phyloP scores from a whole-genome alignment of 2,329 filamentous ascomycete genomes.

The Diaporthe citrichinensis region DNA sequence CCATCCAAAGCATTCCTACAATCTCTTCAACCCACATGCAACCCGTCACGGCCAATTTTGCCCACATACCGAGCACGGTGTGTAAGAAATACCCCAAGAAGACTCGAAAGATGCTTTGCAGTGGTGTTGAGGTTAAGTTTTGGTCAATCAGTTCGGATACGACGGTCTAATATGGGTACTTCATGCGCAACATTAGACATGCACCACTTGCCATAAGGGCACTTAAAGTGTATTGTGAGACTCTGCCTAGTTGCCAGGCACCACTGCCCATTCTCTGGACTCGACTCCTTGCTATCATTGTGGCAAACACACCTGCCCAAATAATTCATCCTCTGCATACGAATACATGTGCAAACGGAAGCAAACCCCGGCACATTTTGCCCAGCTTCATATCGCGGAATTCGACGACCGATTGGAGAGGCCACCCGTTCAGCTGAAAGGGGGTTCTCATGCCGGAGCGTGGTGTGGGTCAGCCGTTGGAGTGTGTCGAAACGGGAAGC shows the following conservation, averaged over 20 bases:
- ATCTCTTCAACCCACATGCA: conserved; percentile 3
- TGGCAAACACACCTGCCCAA: background rate
- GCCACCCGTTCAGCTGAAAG: conserved; percentile 19
- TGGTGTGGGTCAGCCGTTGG: background rate
- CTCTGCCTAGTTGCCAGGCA: background rate
- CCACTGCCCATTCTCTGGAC: background rate
- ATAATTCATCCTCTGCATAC: background rate
- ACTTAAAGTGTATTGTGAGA: background rate
- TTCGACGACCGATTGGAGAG: conserved; percentile 3
- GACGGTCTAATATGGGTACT: background rate
- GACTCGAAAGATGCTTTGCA: background rate
- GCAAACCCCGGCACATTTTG: background rate
- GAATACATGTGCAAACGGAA: background rate
- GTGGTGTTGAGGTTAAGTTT: background rate
- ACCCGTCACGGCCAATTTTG: background rate
- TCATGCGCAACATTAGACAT: background rate
- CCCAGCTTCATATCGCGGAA: background rate
- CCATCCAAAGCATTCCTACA: background rate
- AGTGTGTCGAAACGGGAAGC: conserved; percentile 11
- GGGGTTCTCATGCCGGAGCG: conserved; percentile 2
- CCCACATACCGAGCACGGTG: background rate
- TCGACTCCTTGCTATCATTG: background rate
- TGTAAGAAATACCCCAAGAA: background rate
- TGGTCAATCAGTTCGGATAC: background rate
- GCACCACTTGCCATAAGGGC: background rate